phyloP scores from a whole-genome alignment of 192 early-diverging fungal species.

The Coemansia sp. region DNA sequence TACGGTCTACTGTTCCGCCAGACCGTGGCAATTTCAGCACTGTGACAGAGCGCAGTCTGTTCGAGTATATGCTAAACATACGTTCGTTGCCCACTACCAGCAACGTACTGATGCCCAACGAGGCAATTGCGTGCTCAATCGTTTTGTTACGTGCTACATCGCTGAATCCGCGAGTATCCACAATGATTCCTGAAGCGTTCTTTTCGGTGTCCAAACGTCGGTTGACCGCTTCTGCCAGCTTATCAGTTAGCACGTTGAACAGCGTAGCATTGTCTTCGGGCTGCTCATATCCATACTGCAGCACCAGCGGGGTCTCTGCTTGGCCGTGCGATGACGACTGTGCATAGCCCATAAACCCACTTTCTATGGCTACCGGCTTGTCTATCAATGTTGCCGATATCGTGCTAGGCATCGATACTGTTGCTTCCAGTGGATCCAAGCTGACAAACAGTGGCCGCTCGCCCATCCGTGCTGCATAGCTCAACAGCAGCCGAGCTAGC shows the following conservation, averaged over 20 bases:
- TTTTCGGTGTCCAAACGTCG: slow-evolving; percentile 61
- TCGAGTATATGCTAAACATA: slow-evolving; percentile 77
- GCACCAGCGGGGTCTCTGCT: slow-evolving; percentile 74
- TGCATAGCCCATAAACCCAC: slow-evolving; percentile 63
- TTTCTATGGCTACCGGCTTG: slow-evolving; percentile 81
- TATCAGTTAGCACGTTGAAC: slow-evolving; percentile 66
- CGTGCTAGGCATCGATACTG: slow-evolving; percentile 83
- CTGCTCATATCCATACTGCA: slow-evolving; percentile 84
- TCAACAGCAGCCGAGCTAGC: slow-evolving; percentile 78
- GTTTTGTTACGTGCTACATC: slow-evolving; percentile 74
- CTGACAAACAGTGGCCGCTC: slow-evolving; percentile 79
- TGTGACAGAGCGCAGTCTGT: slow-evolving; percentile 54
- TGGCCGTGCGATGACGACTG: slow-evolving; percentile 62
- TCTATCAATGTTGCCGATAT: slow-evolving; percentile 73
- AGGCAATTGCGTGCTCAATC: slow-evolving; percentile 68
- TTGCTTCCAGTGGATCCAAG: slow-evolving; percentile 74
- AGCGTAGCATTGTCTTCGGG: slow-evolving; percentile 76
- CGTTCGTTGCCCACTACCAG: slow-evolving; percentile 92
- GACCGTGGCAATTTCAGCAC: slow-evolving; percentile 89
- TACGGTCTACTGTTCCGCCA: slow-evolving; percentile 91
- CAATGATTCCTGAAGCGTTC: slow-evolving; percentile 74
- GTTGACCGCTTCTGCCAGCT: slow-evolving; percentile 64
- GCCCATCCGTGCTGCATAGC: slow-evolving; percentile 77
- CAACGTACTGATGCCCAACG: slow-evolving; percentile 76
- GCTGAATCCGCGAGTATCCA: slow-evolving; percentile 80